Evolutionary conservation across 257 asterid species (phyloP).

Genomic region (Penstemon newberryi): DNA sequence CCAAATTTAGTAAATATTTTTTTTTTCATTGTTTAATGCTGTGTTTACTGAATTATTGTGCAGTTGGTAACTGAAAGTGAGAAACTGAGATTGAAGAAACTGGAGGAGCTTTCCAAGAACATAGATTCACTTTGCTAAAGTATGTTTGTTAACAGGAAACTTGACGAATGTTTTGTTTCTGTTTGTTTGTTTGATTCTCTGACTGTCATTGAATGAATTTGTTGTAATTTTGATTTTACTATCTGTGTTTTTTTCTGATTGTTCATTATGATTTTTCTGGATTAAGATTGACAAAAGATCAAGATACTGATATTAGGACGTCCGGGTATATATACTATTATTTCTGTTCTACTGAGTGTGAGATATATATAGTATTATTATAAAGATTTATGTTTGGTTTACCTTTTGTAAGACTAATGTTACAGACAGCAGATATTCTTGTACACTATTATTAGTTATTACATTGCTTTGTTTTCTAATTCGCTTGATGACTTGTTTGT

Average conservation of each 20-base stretch:
- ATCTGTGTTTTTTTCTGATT: background rate
- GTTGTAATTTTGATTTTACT: constrained; percentile 1
- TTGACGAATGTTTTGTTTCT: constrained; percentile 17
- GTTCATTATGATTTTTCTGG: background rate
- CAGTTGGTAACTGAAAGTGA: constrained; percentile 92
- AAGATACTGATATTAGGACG: background rate
- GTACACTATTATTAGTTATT: too few relatives aligned
- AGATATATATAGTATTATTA: too few relatives aligned
- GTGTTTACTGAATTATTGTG: constrained; percentile 13
- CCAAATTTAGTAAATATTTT: background rate
- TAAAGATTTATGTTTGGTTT: background rate
- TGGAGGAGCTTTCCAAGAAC: constrained; percentile 85
- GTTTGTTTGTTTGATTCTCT: background rate
- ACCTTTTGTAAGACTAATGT: constrained; percentile 13
- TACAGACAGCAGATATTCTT: too few relatives aligned
- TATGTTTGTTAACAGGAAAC: background rate
- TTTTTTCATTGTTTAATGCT: background rate
- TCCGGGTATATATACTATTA: background rate
- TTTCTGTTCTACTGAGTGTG: background rate
- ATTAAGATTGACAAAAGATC: background rate
- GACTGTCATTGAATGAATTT: background rate
- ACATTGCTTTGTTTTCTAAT: too few relatives aligned
- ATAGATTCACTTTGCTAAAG: constrained; percentile 51
- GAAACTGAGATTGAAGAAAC: constrained; percentile 74
- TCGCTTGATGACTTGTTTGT: too few relatives aligned